Evolutionary conservation across 257 asterid species (phyloP).

Genomic region (Nicotiana tomentosiformis): DNA sequence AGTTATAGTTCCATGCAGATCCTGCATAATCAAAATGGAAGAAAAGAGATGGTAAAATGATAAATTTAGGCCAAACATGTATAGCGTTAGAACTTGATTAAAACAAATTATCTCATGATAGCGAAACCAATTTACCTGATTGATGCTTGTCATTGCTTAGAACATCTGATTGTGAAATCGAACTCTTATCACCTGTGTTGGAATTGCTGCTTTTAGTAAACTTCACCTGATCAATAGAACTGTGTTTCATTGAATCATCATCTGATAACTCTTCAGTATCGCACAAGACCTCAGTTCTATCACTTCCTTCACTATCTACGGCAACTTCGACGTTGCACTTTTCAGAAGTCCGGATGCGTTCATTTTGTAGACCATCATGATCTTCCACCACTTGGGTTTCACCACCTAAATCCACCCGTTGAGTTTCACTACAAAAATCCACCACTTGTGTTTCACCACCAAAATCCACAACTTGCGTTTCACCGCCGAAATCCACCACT

Average conservation of each 20-base stretch:
- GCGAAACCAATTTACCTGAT: slow-evolving; percentile 30
- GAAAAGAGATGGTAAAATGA: background rate
- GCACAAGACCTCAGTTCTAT: slow-evolving; percentile 32
- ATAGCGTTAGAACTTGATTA: slow-evolving; percentile 1
- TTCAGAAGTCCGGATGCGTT: slow-evolving; percentile 24
- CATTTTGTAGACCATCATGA: slow-evolving; percentile 26
- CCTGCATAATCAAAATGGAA: background rate
- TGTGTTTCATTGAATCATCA: slow-evolving; percentile 25
- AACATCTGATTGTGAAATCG: slow-evolving; percentile 17
- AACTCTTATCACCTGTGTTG: slow-evolving; percentile 23
- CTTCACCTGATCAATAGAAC: slow-evolving; percentile 21
- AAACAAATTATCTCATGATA: background rate
- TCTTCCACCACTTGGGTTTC: slow-evolving; percentile 67
- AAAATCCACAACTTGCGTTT: slow-evolving; percentile 21
- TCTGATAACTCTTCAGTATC: slow-evolving; percentile 46
- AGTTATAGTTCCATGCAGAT: background rate
- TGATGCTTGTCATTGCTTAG: slow-evolving; percentile 14
- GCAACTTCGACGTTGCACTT: slow-evolving; percentile 31
- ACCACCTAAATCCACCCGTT: slow-evolving; percentile 14
- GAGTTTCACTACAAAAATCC: slow-evolving; percentile 21
- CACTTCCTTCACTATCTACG: slow-evolving; percentile 23
- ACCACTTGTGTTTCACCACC: slow-evolving; percentile 21
- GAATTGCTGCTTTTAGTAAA: slow-evolving; percentile 9
- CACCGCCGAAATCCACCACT: slow-evolving; percentile 15
- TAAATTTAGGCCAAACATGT: background rate